Evolutionary conservation across 176 grass and related monocot species (phyloP).

Genomic region (Dactylis glomerata): DNA sequence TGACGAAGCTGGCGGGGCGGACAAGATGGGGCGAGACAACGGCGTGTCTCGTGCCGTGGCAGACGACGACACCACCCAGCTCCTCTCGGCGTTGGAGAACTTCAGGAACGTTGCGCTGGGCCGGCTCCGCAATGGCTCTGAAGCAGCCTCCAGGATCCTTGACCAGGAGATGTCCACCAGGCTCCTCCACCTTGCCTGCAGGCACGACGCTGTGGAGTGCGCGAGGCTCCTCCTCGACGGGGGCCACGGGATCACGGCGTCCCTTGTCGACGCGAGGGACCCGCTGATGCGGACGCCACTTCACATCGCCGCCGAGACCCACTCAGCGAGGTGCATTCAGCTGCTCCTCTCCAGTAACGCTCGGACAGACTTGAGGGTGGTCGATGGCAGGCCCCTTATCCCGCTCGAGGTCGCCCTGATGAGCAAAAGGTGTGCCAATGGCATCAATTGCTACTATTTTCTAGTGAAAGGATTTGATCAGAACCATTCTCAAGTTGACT

Average conservation of each 20-base stretch:
- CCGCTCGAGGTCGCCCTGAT: conserved; percentile 52
- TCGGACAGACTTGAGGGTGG: conserved; percentile 37
- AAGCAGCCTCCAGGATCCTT: conserved; percentile 33
- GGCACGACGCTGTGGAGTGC: conserved; percentile 53
- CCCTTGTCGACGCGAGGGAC: conserved; percentile 43
- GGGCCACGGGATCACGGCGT: conserved; percentile 14
- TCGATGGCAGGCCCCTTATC: conserved; percentile 35
- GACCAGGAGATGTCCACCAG: conserved; percentile 43
- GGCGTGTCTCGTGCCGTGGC: conserved; percentile 31
- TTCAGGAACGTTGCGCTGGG: conserved; percentile 38
- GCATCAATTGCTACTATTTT: not conserved
- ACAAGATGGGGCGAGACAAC: not conserved
- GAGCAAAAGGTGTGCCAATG: conserved; percentile 35
- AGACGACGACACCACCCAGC: conserved; percentile 33
- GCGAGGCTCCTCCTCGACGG: conserved; percentile 49
- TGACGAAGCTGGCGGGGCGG: conserved; percentile 8
- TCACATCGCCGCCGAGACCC: conserved; percentile 51
- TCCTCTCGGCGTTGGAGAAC: conserved; percentile 28
- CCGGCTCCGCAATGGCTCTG: conserved; percentile 40
- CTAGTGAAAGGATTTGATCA: not conserved
- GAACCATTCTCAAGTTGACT: not conserved
- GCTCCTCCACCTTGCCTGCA: conserved; percentile 65
- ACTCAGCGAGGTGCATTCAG: conserved; percentile 47
- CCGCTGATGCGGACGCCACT: conserved; percentile 44
- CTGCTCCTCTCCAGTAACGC: conserved; percentile 54